A percentile compares a stretch with the other conserved stretches of the same genome.
Conservation (phyloP, 164 flowering plant genomes). For the Aristolochia contorta region DNA sequence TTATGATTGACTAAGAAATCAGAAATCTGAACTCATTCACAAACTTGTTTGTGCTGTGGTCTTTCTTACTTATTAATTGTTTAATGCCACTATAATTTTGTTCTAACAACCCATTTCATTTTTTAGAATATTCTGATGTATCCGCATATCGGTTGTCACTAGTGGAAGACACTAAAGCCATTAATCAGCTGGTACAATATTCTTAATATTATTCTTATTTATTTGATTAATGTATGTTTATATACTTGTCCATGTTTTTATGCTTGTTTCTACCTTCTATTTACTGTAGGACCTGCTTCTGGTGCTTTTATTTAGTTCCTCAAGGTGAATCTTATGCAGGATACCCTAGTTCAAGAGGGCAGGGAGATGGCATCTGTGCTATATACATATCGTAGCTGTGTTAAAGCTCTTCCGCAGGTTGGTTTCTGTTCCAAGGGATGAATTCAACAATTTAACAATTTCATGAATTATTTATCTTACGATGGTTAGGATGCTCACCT, state of each 20-base stretch:
- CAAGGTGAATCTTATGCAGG: conserved; percentile 40
- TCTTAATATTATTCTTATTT: neutral
- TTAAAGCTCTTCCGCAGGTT: conserved; percentile 99
- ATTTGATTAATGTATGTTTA: neutral
- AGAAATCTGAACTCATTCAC: neutral
- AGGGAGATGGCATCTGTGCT: conserved; percentile 95
- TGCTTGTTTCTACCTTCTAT: neutral
- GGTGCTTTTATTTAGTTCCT: neutral
- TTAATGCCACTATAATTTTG: neutral
- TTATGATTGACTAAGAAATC: too few relatives aligned
- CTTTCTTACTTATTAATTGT: neutral
- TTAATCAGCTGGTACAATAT: conserved; percentile 75
- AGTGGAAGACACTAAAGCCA: conserved; percentile 91
- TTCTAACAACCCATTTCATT: neutral
- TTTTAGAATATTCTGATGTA: conserved; percentile 86
- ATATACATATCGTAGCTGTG: conserved; percentile 94
- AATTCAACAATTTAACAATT: neutral
- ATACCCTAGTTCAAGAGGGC: conserved; percentile 76
- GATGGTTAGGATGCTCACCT: too few relatives aligned
- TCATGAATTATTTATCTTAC: too few relatives aligned
- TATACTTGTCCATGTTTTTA: neutral
- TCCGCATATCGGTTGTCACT: conserved; percentile 85
- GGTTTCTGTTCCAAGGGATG: conserved; percentile 4
- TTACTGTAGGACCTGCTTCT: neutral
- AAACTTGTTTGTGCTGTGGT: neutral